Evolutionary conservation across 2,329 filamentous ascomycete genomes (phyloP), one percentile per base, ranked within the genome.

Genomic region (Pyrenochaeta sp.): DNA sequence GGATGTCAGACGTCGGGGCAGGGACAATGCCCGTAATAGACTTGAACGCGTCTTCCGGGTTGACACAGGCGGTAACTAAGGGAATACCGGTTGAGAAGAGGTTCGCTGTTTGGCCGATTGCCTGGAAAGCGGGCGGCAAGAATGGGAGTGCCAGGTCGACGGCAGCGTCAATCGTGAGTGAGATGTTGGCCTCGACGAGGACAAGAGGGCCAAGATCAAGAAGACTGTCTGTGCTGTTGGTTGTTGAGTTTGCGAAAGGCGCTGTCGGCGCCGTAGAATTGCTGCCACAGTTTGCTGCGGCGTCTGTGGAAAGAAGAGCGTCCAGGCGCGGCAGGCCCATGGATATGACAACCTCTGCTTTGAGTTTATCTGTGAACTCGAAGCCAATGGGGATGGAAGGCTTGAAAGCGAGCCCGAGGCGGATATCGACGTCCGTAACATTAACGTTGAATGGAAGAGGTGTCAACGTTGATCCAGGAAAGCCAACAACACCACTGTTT

Each of bases 341-440:
- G 29, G 59, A 60, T 7, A 67, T 47, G 7, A 53, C 55, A 9
- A 67, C 60, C 21, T 62, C 53, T 18, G 60, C 62, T 10, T 54
- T 59, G 6, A 67, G 43, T 26, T 58, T 46, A 28, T 61, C 51
- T 30, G 63, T 42, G 46, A 73, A 68, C 19, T 61, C 50, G 46
- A 72, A 69, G 9, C 64, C 67, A 15, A 72, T 59, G 6, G 69
- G 66, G 20, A 73, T 61, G 22, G 58, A 54, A 4, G 69, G 69
- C 13, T 51, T 45, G 42, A 72, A 69, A 4, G 58, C 65, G 13
- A 62, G 44, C 27, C 57, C 52, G 14, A 72, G 47, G 18, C 57
- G 46, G 20, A 69, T 49, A 10, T 65, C 49, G 20, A 65, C 40
- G 24, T 64, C 55, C 10, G 61, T 60, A 23, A 60, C 37, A 30